These are phyloP conservation scores for Capsella rubella DNA, from an alignment of 441 rosid species.

Conservation along the genomic window DNA sequence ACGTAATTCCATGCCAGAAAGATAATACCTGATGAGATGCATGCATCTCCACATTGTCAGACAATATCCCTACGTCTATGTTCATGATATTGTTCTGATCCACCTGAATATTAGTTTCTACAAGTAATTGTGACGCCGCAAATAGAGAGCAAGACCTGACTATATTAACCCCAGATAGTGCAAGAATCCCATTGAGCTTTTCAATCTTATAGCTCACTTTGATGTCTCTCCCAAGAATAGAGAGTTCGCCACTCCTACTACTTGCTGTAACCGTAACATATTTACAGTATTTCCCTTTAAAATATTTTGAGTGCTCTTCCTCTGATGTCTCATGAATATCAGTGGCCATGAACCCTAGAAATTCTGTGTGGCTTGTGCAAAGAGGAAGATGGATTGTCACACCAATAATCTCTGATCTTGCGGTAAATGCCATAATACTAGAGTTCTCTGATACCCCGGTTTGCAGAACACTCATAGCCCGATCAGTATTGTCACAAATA, in stretches of 20 bases:
- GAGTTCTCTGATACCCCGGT: constrained; percentile 42
- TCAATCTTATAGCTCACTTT: constrained; percentile 65
- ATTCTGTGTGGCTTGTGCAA: constrained; percentile 43
- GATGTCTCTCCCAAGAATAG: constrained; percentile 51
- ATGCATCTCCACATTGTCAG: constrained; percentile 68
- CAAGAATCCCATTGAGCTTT: constrained; percentile 55
- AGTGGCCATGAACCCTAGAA: constrained; percentile 45
- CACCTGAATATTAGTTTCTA: constrained; percentile 56
- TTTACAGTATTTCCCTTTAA: constrained; percentile 57
- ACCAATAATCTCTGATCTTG: constrained; percentile 69
- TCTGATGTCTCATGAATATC: constrained; percentile 48
- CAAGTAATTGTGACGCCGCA: constrained; percentile 60
- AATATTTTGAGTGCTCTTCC: constrained; percentile 38
- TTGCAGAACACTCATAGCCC: constrained; percentile 41
- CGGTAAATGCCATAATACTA: constrained; percentile 42
- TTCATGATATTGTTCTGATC: constrained; percentile 46
- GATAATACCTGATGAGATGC: constrained; percentile 75
- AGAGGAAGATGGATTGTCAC: constrained; percentile 67
- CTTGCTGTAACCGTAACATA: constrained; percentile 54
- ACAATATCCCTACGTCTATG: constrained; percentile 54
- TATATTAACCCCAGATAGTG: constrained; percentile 49
- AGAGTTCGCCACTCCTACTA: constrained; percentile 59
- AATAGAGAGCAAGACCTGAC: constrained; percentile 69
- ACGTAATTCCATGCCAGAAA: constrained; percentile 68
- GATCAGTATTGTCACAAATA: constrained; percentile 47